Evolutionary conservation across 306 rosid genomes (phyloP).

Genomic region (Argentina anserina): DNA sequence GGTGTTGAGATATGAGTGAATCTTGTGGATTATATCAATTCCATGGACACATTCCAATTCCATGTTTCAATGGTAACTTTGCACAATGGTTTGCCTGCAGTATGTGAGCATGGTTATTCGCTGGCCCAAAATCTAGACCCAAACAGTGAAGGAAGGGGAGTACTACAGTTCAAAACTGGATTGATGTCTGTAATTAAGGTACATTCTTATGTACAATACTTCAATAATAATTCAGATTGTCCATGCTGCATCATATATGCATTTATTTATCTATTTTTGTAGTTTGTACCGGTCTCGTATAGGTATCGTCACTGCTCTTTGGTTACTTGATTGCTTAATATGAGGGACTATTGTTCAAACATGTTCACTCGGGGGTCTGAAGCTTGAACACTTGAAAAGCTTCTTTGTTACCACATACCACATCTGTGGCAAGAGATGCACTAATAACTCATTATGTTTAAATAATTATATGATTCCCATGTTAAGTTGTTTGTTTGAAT

Average conservation of each 20-base stretch:
- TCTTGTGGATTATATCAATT: not conserved
- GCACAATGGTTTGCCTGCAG: constrained; percentile 38
- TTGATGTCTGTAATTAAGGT: constrained; percentile 98
- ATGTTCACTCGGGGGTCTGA: not conserved
- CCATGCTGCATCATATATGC: not conserved
- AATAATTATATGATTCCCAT: not conserved
- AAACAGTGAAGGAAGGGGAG: constrained; percentile 96
- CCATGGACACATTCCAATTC: not conserved
- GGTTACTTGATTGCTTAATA: not conserved
- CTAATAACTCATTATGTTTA: not conserved
- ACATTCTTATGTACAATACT: constrained; percentile 11
- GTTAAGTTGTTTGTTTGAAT: not conserved
- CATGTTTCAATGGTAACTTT: not conserved
- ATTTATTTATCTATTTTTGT: not conserved
- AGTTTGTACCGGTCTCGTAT: not conserved
- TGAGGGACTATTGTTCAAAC: not conserved
- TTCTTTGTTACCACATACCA: not conserved
- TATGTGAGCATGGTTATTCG: constrained; percentile 94
- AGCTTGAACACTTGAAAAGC: not conserved
- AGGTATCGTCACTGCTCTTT: not conserved
- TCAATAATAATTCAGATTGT: not conserved
- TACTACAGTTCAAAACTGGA: constrained; percentile 94
- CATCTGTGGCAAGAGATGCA: not conserved
- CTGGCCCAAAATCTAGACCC: constrained; percentile 90
- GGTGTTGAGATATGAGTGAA: not conserved